Evolutionary conservation across 306 rosid species (phyloP).

Genomic region (Oxytropis ochrocephala): DNA sequence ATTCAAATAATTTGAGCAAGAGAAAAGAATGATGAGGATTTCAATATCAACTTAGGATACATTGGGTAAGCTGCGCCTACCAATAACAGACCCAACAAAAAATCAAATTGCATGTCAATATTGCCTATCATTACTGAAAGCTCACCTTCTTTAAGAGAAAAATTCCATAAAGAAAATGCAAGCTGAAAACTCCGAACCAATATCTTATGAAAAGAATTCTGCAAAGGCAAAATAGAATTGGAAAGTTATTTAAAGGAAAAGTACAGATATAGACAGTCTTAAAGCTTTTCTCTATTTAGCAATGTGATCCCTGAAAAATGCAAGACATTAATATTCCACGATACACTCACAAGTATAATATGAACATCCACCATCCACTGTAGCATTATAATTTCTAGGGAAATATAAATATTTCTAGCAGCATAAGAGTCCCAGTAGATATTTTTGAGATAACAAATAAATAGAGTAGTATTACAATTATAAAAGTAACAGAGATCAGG

Average conservation of each 20-base stretch:
- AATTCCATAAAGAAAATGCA: conserved; percentile 71
- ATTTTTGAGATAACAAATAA: background rate
- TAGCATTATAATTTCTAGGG: background rate
- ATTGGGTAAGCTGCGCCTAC: background rate
- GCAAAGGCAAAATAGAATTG: conserved; percentile 24
- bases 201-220: conserved; percentile 77
- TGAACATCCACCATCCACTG: background rate
- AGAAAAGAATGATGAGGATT: background rate
- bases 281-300: conserved; percentile 3
- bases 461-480: background rate
- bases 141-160: conserved; percentile 76
- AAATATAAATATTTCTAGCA: conserved; percentile 10
- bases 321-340: background rate
- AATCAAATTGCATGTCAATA: background rate
- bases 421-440: conserved; percentile 9
- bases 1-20: background rate
- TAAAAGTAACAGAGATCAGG: conserved; percentile 3
- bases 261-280: background rate
- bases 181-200: conserved; percentile 81
- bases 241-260: background rate
- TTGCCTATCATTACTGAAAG: background rate
- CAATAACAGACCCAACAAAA: background rate
- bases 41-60: background rate
- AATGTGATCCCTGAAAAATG: background rate
- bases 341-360: background rate